Conservation (phyloP, 768 basidiomycete species). For the Ramaria sp. region DNA sequence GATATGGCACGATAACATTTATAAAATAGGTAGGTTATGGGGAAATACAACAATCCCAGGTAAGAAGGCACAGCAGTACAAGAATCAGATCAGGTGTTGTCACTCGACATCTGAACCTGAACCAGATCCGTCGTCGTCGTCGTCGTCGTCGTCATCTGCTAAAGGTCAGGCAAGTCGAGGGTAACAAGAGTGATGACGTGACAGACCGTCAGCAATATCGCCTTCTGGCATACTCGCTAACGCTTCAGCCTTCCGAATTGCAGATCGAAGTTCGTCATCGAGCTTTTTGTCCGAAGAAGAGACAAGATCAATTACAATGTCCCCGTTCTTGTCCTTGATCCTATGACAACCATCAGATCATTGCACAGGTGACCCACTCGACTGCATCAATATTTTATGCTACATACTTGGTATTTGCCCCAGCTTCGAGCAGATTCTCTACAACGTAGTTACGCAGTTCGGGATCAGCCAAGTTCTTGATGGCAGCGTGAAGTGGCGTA, state of each 20-base stretch:
- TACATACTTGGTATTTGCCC: constrained; percentile 58
- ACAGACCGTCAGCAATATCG: constrained; percentile 56
- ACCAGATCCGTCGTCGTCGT: constrained; percentile 16
- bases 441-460: constrained; percentile 47
- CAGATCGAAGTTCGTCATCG: constrained; percentile 37
- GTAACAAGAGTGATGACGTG: neutral
- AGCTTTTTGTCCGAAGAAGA: constrained; percentile 21
- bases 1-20: neutral
- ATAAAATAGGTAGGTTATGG: neutral
- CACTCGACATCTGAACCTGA: constrained; percentile 27
- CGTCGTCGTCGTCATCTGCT: constrained; percentile 14
- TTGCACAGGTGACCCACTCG: neutral
- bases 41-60: neutral
- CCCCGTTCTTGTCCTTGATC: constrained; percentile 62
- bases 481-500: constrained; percentile 73
- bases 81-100: neutral
- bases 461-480: constrained; percentile 31
- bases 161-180: neutral
- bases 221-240: constrained; percentile 37
- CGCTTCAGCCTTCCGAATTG: constrained; percentile 47
- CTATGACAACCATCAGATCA: constrained; percentile 24
- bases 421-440: constrained; percentile 64
- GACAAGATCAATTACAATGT: constrained; percentile 45
- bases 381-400: neutral
- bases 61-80: neutral